phyloP scores from a whole-genome alignment of 2,329 filamentous ascomycete genomes.

The Epichloe elymi region DNA sequence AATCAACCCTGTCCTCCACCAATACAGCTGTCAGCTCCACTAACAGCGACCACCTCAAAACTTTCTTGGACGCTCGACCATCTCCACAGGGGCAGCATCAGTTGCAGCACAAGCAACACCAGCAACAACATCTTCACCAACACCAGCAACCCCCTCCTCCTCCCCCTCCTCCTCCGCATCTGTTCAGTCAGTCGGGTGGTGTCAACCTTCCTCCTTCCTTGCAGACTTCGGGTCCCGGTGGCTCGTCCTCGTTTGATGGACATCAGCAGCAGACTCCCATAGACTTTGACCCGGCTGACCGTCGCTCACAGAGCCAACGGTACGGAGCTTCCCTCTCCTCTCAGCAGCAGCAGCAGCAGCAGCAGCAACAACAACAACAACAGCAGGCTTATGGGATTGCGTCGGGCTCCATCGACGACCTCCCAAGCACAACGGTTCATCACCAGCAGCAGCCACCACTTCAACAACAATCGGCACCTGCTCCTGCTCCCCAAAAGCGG shows the following conservation, averaged over 20 bases:
- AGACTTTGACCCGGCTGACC: conserved; percentile 29
- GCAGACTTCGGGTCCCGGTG: conserved; percentile 17
- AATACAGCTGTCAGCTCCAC: conserved; percentile 28
- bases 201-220: conserved; percentile 17
- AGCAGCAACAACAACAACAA: too few relatives aligned
- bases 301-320: conserved; percentile 39
- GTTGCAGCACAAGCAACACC: conserved; percentile 12
- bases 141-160: conserved; percentile 16
- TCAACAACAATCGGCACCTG: conserved; percentile 20
- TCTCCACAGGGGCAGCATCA: conserved; percentile 11
- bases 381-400: conserved; percentile 2
- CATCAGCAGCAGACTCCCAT: conserved; percentile 19
- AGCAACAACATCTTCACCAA: conserved; percentile 15
- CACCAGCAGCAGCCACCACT: conserved; percentile 19
- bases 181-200: conserved; percentile 17
- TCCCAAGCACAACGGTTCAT: conserved; percentile 8
- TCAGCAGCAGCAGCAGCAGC: too few relatives aligned
- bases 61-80: conserved; percentile 23
- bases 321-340: conserved; percentile 20
- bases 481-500: conserved; percentile 27
- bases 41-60: conserved; percentile 21
- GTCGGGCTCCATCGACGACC: conserved; percentile 14
- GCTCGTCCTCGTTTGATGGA: conserved; percentile 18
- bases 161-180: conserved; percentile 16
- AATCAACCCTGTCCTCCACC: conserved; percentile 33